Evolutionary conservation across 2,329 filamentous ascomycete species (phyloP).

Genomic region (Xylariales sp.): DNA sequence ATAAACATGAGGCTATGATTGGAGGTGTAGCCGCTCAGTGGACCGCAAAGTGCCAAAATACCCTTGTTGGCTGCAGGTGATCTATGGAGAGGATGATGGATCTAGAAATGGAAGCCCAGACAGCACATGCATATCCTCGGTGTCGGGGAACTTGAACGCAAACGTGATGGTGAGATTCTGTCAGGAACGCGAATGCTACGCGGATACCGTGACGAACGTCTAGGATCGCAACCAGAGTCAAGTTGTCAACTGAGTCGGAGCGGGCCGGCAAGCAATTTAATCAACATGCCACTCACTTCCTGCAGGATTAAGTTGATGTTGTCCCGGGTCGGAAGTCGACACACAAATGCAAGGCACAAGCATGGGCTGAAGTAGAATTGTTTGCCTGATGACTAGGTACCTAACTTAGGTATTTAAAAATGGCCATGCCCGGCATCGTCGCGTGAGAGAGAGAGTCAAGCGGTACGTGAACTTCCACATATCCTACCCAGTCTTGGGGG

Average conservation of each 20-base stretch:
- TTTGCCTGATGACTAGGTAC: no score
- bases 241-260: neutral
- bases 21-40: slow-evolving; percentile 2
- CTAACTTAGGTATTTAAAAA: no score
- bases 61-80: neutral
- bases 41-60: neutral
- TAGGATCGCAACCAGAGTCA: neutral
- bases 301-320: no score
- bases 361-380: no score
- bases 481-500: no score
- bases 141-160: neutral
- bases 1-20: slow-evolving; percentile 1
- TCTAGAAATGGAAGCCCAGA: neutral
- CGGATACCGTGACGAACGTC: neutral
- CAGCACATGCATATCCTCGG: neutral
- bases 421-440: no score
- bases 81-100: neutral
- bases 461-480: no score
- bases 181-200: neutral
- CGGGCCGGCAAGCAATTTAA: neutral
- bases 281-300: no score
- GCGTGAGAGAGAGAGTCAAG: no score
- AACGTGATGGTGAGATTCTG: neutral
- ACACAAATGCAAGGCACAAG: no score
- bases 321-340: no score